These are phyloP conservation scores for Botrytis aclada DNA, from an alignment of 2,329 filamentous ascomycete genomes.

Conservation along the genomic window DNA sequence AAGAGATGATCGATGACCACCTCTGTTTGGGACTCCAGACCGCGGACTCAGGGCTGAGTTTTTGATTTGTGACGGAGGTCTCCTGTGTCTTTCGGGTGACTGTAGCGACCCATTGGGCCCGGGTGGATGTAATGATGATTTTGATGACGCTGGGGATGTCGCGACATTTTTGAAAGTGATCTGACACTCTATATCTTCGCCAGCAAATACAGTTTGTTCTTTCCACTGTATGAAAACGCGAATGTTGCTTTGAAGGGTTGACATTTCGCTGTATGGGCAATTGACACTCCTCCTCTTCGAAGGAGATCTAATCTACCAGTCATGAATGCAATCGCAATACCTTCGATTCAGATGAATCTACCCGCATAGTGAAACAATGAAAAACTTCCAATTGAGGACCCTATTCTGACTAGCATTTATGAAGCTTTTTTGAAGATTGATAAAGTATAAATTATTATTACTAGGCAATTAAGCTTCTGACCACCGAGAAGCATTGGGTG, in stretches of 20 bases:
- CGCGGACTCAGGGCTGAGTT: slow-evolving; percentile 48
- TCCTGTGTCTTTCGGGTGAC: slow-evolving; percentile 33
- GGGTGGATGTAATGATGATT: slow-evolving; percentile 30
- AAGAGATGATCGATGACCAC: slow-evolving; percentile 61
- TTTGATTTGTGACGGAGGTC: slow-evolving; percentile 39
- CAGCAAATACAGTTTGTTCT: slow-evolving; percentile 90
- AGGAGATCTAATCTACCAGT: slow-evolving; percentile 34
- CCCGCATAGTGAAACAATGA: slow-evolving; percentile 31
- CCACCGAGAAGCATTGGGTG: background rate
- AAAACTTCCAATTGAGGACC: slow-evolving; percentile 18
- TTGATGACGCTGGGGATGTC: slow-evolving; percentile 26
- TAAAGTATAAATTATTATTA: background rate
- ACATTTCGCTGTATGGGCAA: slow-evolving; percentile 33
- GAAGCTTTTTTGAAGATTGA: background rate
- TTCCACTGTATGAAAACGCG: slow-evolving; percentile 95
- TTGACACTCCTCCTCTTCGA: slow-evolving; percentile 34
- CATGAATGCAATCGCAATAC: slow-evolving; percentile 35
- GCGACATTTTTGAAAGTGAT: slow-evolving; percentile 91
- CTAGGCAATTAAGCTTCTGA: background rate
- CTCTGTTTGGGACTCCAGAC: slow-evolving; percentile 44
- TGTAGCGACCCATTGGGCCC: slow-evolving; percentile 30
- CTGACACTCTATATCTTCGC: slow-evolving; percentile 91
- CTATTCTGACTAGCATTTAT: slow-evolving; percentile 10
- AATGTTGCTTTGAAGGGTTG: slow-evolving; percentile 65
- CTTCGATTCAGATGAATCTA: slow-evolving; percentile 20